Conservation (phyloP, 345 rosid species). For the Angophora floribunda region DNA sequence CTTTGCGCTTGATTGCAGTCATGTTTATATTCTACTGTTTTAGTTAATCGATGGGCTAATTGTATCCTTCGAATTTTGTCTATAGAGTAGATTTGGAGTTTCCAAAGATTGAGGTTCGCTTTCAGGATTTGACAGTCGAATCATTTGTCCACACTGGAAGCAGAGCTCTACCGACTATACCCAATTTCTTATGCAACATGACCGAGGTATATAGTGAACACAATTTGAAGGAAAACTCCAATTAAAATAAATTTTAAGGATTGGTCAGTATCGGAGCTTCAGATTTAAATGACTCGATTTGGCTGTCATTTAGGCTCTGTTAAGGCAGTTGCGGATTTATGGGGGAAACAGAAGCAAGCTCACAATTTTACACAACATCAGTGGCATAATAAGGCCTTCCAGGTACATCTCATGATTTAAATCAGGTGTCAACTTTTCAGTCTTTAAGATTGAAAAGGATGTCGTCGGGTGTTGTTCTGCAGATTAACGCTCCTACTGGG, state of each 20-base stretch:
- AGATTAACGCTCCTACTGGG: constrained; percentile 91
- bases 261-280: not conserved
- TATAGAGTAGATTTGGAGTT: constrained; percentile 82
- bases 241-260: not conserved
- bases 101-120: constrained; percentile 89
- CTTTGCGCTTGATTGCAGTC: not conserved
- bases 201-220: constrained; percentile 44
- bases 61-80: not conserved
- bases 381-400: constrained; percentile 86
- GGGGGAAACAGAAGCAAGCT: constrained; percentile 61
- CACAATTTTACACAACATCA: constrained; percentile 67
- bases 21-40: not conserved
- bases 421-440: not conserved
- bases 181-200: constrained; percentile 86
- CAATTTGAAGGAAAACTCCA: not conserved
- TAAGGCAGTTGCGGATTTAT: constrained; percentile 50
- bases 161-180: constrained; percentile 92
- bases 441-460: not conserved
- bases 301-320: constrained; percentile 35
- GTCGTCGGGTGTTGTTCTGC: not conserved
- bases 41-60: not conserved
- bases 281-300: not conserved
- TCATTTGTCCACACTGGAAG: constrained; percentile 91
- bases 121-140: constrained; percentile 63
- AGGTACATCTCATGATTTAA: constrained; percentile 28